A percentile compares a stretch with the other conserved stretches of the same genome.
Conservation (phyloP, 164 flowering plant genomes). For the Hamamelis virginiana region DNA sequence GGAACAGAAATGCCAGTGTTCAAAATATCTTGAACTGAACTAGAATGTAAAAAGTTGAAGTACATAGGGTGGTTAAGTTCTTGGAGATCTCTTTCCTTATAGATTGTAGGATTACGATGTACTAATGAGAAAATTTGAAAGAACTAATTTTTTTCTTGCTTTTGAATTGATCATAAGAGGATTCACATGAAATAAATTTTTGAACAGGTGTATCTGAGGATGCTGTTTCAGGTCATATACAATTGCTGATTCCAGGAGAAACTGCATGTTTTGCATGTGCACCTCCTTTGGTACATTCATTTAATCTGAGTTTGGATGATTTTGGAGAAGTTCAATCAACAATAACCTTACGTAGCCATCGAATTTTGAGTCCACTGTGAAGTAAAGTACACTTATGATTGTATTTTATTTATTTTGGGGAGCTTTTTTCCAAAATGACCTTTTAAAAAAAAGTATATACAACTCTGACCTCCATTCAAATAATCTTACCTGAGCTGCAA, state of each 20-base stretch:
- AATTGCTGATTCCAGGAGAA: conserved; percentile 93
- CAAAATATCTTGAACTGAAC: no score
- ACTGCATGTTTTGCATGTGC: conserved; percentile 99
- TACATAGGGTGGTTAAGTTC: background rate
- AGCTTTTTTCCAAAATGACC: no score
- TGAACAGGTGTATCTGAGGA: conserved; percentile 95
- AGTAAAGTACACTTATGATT: background rate
- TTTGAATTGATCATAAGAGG: background rate
- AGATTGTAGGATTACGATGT: no score
- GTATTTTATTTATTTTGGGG: background rate
- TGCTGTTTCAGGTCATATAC: conserved; percentile 99
- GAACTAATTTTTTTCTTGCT: background rate
- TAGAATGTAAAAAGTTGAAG: background rate
- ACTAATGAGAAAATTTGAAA: background rate
- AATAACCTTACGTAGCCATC: background rate
- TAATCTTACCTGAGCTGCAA: no score
- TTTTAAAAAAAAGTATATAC: no score
- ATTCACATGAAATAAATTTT: conserved; percentile 5
- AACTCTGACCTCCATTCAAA: no score
- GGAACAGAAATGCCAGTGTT: no score
- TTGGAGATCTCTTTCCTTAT: background rate
- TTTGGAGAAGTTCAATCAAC: background rate
- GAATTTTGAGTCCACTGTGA: background rate
- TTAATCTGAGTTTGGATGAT: background rate
- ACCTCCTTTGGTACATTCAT: conserved; percentile 87